Evolutionary conservation across 768 basidiomycete species (phyloP).

Genomic region (Agaricus subrufescens): DNA sequence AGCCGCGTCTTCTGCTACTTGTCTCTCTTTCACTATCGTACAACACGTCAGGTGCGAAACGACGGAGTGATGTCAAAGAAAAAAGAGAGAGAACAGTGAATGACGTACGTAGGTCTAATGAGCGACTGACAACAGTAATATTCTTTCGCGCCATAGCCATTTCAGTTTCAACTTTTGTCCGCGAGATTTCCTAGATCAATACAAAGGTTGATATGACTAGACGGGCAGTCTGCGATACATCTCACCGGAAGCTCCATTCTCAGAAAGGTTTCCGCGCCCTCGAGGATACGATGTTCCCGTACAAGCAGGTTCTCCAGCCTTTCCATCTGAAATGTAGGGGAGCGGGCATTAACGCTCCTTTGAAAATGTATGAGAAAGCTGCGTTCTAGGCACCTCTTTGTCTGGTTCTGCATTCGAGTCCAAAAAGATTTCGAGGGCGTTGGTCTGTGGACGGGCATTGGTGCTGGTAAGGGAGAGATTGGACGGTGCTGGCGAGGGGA

Average conservation of each 20-base stretch:
- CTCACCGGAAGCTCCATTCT: conserved; percentile 57
- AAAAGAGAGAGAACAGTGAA: background rate
- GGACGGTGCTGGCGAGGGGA: conserved; percentile 2
- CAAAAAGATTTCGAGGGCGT: background rate
- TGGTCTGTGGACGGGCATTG: background rate
- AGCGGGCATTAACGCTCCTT: background rate
- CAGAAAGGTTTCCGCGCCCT: conserved; percentile 88
- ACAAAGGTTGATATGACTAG: conserved; percentile 8
- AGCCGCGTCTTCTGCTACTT: conserved; percentile 10
- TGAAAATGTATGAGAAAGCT: background rate
- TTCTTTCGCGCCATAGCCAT: conserved; percentile 69
- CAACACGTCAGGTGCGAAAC: background rate
- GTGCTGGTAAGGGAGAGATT: background rate
- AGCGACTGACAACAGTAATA: conserved; percentile 62
- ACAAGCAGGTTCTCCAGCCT: conserved; percentile 62
- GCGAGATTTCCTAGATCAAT: conserved; percentile 50
- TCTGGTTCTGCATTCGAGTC: background rate
- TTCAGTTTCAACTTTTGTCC: conserved; percentile 71
- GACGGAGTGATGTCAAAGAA: background rate
- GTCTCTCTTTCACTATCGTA: conserved; percentile 3
- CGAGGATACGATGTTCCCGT: conserved; percentile 79
- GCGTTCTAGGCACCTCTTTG: background rate
- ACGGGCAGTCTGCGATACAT: background rate
- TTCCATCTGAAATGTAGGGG: conserved; percentile 48
- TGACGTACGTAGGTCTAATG: conserved; percentile 49